A percentile compares a stretch with the other conserved stretches of the same genome.
These are phyloP conservation scores for Coffea eugenioides DNA, from an alignment of 257 asterid genomes.

Conservation along the genomic window DNA sequence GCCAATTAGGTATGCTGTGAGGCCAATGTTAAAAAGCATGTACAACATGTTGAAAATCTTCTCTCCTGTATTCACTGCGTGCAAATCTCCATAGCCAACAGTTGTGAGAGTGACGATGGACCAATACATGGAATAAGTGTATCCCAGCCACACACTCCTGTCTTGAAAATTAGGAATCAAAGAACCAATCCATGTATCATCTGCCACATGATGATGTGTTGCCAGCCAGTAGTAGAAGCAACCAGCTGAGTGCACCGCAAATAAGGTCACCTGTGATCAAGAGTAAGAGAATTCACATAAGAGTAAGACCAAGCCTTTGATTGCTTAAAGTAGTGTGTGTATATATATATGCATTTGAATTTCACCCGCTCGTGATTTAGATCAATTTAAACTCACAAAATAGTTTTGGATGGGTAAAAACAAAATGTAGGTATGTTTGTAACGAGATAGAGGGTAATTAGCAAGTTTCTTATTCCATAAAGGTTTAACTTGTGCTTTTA, in stretches of 20 bases:
- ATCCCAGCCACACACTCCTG: conserved; percentile 65
- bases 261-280: conserved; percentile 68
- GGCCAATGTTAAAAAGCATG: conserved; percentile 96
- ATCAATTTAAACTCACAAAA: too few relatives aligned
- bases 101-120: conserved; percentile 86
- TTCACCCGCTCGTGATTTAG: too few relatives aligned
- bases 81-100: conserved; percentile 90
- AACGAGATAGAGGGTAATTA: not conserved
- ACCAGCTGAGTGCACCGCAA: conserved; percentile 78
- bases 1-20: conserved; percentile 86
- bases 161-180: conserved; percentile 55
- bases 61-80: conserved; percentile 78
- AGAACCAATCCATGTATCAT: conserved; percentile 77
- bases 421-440: too few relatives aligned
- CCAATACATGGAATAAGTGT: conserved; percentile 86
- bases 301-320: too few relatives aligned
- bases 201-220: conserved; percentile 38
- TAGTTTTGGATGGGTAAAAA: too few relatives aligned
- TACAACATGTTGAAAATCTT: conserved; percentile 74
- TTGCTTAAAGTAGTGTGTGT: too few relatives aligned
- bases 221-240: conserved; percentile 92
- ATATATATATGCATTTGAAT: too few relatives aligned
- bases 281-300: not conserved
- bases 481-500: not conserved
- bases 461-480: not conserved